A percentile compares a stretch with the other conserved stretches of the same genome.
These are phyloP conservation scores for Neurospora sp. DNA, from an alignment of 495 filamentous ascomycete genomes.

Conservation along the genomic window DNA sequence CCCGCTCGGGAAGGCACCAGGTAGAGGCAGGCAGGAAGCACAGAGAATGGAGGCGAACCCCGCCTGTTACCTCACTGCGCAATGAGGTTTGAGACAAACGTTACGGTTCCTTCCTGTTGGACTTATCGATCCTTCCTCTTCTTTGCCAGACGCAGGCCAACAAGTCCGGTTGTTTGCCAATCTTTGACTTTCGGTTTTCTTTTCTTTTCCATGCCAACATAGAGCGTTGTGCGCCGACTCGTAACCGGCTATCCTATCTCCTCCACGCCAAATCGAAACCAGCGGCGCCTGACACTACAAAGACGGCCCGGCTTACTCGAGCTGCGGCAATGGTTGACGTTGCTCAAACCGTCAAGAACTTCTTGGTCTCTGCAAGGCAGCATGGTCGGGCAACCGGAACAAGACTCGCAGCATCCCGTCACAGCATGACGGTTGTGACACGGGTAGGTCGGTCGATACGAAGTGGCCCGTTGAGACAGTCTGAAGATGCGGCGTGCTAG, in stretches of 20 bases:
- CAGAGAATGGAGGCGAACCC: neutral
- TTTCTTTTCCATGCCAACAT: neutral
- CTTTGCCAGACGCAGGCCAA: neutral
- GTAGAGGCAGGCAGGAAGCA: neutral
- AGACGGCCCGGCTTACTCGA: neutral
- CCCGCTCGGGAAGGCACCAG: neutral
- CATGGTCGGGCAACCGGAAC: neutral
- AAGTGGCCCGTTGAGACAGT: neutral
- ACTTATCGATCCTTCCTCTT: neutral
- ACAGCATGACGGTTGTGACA: neutral
- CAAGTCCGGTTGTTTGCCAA: neutral
- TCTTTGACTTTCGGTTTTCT: neutral
- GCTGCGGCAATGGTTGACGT: neutral
- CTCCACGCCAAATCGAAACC: neutral
- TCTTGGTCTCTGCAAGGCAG: neutral
- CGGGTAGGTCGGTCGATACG: slow-evolving; percentile 1
- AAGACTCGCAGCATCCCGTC: neutral
- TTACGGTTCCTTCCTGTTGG: neutral
- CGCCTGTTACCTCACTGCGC: neutral
- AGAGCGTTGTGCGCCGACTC: neutral
- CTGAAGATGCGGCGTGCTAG: slow-evolving; percentile 5
- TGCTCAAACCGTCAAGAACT: neutral
- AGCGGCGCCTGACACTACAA: neutral
- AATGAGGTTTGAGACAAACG: neutral
- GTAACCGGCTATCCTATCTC: neutral